Base-by-base conservation (phyloP, 139 green algal genomes). In the Tetratostichococcus sp. region DNA sequence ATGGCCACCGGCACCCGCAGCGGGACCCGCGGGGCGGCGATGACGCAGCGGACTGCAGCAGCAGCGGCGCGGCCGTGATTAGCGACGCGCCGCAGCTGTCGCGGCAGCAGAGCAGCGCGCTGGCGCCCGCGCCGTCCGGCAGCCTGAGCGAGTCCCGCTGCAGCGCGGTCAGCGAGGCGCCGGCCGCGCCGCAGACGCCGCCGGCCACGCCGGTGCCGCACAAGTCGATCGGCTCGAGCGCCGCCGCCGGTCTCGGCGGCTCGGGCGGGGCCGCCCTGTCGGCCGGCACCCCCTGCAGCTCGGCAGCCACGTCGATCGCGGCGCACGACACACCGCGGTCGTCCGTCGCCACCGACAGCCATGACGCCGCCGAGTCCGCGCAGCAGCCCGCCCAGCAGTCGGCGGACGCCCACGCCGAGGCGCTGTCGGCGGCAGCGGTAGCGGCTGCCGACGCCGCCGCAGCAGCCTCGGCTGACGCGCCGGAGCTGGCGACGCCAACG, bases 311-410 rank as follows among this genome's bases (percentile, higher is more conserved):
- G 50, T 62, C 50, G 14, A 62, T 23, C 19, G 50, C 50, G 11
- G 50, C 50, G 11, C 50, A 62, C 14, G 50, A 62, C 50, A 62
- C 50, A 2, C 50, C 50, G 50, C 50, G 50, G 50, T 62, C 50
- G 11, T 28, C 17, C 11, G 19, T 28, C 50, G 39, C 39, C 39
- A 26, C 19, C 2, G 50, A 62, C 50, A 17, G 50, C 50, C 50
- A 62, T 23, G 50, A 62, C 2, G 11, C 50, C 2, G 11, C 14
- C 50, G 50, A 62, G 50, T 8, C 2, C 2, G 50, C 50, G 2
- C 17, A 62, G 28, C 42, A 58, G 21, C 59, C 75, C 70, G 75
- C 39, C 1, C 35, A 67, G 25, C 43, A 70, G 31, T 68, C 75
- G 26, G 35, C 67, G 65, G 67, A 73, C 32, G 68, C 22, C 2